Percentiles rank a stretch among this genome's conserved stretches.
Conservation (phyloP, 2,329 filamentous ascomycete species). For the Metarhizium rileyi region DNA sequence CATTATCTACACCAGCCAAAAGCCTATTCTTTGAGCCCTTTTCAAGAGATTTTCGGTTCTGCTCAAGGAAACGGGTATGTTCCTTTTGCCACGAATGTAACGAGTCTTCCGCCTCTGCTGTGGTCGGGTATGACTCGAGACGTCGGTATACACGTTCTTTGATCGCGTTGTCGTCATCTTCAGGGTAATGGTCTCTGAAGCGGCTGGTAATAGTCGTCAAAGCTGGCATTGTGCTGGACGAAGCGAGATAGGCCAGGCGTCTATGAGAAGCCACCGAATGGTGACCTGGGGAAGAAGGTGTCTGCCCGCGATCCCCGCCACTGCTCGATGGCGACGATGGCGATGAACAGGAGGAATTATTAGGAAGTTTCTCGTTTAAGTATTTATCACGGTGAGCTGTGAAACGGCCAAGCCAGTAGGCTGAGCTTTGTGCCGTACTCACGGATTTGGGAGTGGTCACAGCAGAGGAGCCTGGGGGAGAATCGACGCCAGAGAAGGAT, state of each 20-base stretch:
- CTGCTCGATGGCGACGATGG: not conserved
- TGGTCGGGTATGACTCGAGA: slow-evolving; percentile 37
- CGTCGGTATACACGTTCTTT: slow-evolving; percentile 34
- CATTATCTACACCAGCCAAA: slow-evolving; percentile 1
- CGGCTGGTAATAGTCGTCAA: slow-evolving; percentile 15
- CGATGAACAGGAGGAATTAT: slow-evolving; percentile 1
- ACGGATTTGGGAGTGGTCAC: slow-evolving; percentile 20
- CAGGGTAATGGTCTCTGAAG: slow-evolving; percentile 5
- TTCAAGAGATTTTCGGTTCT: slow-evolving; percentile 20
- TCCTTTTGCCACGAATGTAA: slow-evolving; percentile 38
- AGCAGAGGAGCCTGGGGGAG: slow-evolving; percentile 1
- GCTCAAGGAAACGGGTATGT: slow-evolving; percentile 33
- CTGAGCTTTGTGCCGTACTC: slow-evolving; percentile 32
- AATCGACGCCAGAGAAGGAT: not conserved
- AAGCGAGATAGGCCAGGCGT: slow-evolving; percentile 19
- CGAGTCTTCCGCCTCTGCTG: slow-evolving; percentile 35
- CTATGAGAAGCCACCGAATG: slow-evolving; percentile 1
- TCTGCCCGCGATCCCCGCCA: not conserved
- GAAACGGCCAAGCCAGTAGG: slow-evolving; percentile 56
- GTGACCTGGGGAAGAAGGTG: not conserved
- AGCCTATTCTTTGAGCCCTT: slow-evolving; percentile 7
- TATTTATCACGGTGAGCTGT: slow-evolving; percentile 42
- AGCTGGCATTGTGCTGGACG: slow-evolving; percentile 24
- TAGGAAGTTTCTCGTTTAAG: slow-evolving; percentile 17
- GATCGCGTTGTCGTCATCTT: slow-evolving; percentile 33